Conservation (phyloP, 2,329 filamentous ascomycete species). For the Fusarium praegraminearum region DNA sequence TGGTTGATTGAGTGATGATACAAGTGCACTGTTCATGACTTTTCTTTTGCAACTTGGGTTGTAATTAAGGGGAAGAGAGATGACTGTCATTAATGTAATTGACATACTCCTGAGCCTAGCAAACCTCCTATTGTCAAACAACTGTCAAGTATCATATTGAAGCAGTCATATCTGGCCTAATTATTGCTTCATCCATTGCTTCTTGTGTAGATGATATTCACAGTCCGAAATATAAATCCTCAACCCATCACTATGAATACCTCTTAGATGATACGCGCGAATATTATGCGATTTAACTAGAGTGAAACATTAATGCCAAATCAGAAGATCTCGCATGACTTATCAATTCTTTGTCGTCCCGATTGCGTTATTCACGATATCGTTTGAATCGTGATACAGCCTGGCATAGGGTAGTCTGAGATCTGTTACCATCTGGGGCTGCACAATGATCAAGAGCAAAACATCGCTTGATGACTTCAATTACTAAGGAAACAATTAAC, state of each 20-base stretch:
- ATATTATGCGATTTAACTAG: neutral
- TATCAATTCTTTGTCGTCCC: neutral
- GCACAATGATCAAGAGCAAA: neutral
- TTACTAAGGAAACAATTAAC: too few relatives aligned
- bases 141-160: neutral
- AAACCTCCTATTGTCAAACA: neutral
- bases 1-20: slow-evolving; percentile 5
- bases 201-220: neutral
- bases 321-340: neutral
- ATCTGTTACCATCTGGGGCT: neutral
- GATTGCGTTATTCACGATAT: neutral
- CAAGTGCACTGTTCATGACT: slow-evolving; percentile 5
- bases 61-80: neutral
- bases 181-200: neutral
- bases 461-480: too few relatives aligned
- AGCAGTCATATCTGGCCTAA: neutral
- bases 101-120: neutral
- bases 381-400: neutral
- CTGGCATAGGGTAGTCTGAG: neutral
- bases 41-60: slow-evolving; percentile 5
- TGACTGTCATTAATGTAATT: neutral
- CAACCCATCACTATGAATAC: too few relatives aligned
- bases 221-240: neutral
- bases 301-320: neutral
- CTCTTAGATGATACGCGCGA: neutral